A percentile compares a stretch with the other conserved stretches of the same genome.
Conservation (phyloP, 768 basidiomycete genomes). For the Tylopilus plumbeoviolaceoides region DNA sequence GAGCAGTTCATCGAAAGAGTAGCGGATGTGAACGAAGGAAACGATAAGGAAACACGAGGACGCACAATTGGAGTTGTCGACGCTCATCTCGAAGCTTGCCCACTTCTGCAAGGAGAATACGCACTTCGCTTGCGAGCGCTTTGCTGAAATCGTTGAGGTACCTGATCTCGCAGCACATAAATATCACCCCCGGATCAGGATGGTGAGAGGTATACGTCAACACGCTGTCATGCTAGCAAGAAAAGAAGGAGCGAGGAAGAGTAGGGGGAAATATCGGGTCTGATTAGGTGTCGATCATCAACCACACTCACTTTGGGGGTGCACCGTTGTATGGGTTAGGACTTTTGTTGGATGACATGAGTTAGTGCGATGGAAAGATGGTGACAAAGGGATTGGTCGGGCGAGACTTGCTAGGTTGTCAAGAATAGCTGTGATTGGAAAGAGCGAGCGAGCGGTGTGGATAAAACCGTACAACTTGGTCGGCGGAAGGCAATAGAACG, state of each 20-base stretch:
- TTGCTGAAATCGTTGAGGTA: conserved; percentile 62
- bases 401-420: background rate
- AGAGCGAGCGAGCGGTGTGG: background rate
- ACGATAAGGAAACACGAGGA: conserved; percentile 2
- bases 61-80: conserved; percentile 52
- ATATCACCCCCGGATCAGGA: background rate
- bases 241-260: background rate
- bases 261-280: background rate
- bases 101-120: conserved; percentile 56
- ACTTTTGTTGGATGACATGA: conserved; percentile 34
- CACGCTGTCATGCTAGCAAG: background rate
- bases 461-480: background rate
- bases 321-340: conserved; percentile 30
- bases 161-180: conserved; percentile 22
- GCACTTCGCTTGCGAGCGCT: conserved; percentile 57
- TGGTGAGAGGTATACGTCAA: conserved; percentile 4
- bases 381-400: background rate
- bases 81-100: conserved; percentile 60
- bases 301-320: conserved; percentile 30
- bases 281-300: background rate
- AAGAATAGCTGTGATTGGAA: conserved; percentile 2
- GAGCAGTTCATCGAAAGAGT: too few species aligned
- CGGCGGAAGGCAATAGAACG: conserved; percentile 9
- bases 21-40: background rate
- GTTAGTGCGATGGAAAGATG: conserved; percentile 5